Conservation (phyloP, 2,329 filamentous ascomycete species). For the Lasiodiplodia sp. region DNA sequence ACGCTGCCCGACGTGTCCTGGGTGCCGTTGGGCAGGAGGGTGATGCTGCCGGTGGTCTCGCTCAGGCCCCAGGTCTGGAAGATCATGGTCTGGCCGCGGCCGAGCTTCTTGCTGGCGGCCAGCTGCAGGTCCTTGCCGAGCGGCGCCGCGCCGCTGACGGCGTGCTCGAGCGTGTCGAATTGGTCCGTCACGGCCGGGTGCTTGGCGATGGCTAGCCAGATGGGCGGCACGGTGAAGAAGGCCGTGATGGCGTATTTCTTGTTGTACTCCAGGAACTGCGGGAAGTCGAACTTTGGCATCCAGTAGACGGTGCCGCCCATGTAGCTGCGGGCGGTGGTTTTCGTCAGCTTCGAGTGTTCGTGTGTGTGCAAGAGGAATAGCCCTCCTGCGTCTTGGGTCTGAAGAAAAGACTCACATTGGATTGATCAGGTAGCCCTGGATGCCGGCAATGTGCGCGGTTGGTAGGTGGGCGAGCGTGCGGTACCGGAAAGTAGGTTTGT, state of each 20-base stretch:
- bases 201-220: conserved; percentile 67
- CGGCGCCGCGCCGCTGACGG: conserved; percentile 63
- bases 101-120: conserved; percentile 57
- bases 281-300: conserved; percentile 68
- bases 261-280: conserved; percentile 61
- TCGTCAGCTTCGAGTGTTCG: background rate
- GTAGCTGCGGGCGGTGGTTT: conserved; percentile 32
- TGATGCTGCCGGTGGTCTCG: conserved; percentile 56
- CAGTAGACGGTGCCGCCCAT: conserved; percentile 60
- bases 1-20: conserved; percentile 54
- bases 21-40: conserved; percentile 39
- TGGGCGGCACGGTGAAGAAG: conserved; percentile 68
- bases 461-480: conserved; percentile 56
- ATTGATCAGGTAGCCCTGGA: conserved; percentile 56
- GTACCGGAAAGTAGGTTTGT: conserved; percentile 43
- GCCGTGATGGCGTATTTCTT: conserved; percentile 59
- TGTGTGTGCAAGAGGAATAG: background rate
- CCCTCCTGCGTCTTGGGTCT: no score
- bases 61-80: conserved; percentile 66
- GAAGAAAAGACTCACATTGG: conserved; percentile 39
- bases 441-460: conserved; percentile 56
- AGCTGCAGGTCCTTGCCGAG: conserved; percentile 62
- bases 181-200: conserved; percentile 59
- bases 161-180: conserved; percentile 58
- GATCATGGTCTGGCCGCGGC: conserved; percentile 49